Percentiles rank a stretch among this genome's conserved stretches.
Evolutionary conservation across 768 basidiomycete species (phyloP).

Genomic region (Cyclocybe cylindracea): DNA sequence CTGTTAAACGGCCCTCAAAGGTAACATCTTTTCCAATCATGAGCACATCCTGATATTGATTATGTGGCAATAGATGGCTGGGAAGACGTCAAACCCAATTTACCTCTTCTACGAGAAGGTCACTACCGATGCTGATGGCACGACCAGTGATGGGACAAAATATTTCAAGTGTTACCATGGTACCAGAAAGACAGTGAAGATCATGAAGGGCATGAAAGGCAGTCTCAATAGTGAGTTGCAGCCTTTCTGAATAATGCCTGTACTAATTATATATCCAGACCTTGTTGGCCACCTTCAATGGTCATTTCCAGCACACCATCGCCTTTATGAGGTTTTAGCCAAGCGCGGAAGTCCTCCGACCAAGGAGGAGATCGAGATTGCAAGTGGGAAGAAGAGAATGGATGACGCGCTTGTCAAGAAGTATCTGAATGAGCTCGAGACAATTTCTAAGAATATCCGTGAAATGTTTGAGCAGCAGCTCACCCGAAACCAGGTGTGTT

Average conservation of each 20-base stretch:
- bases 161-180: slow-evolving; percentile 26
- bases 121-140: not conserved
- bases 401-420: not conserved
- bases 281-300: not conserved
- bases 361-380: slow-evolving; percentile 1
- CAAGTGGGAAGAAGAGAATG: not conserved
- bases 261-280: not conserved
- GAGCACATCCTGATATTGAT: too few relatives aligned
- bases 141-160: slow-evolving; percentile 1
- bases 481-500: too few relatives aligned
- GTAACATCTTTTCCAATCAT: too few relatives aligned
- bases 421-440: not conserved
- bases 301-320: slow-evolving; percentile 1
- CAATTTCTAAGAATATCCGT: not conserved
- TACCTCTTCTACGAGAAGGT: slow-evolving; percentile 9
- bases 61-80: not conserved
- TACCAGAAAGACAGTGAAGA: slow-evolving; percentile 11
- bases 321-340: slow-evolving; percentile 1
- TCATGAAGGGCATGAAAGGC: slow-evolving; percentile 14
- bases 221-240: slow-evolving; percentile 13
- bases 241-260: not conserved
- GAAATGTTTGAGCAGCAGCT: not conserved
- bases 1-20: too few relatives aligned
- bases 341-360: not conserved
- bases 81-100: slow-evolving; percentile 6